Conservation (phyloP, 108 stramenopile species). For the Fragilaria radians region DNA sequence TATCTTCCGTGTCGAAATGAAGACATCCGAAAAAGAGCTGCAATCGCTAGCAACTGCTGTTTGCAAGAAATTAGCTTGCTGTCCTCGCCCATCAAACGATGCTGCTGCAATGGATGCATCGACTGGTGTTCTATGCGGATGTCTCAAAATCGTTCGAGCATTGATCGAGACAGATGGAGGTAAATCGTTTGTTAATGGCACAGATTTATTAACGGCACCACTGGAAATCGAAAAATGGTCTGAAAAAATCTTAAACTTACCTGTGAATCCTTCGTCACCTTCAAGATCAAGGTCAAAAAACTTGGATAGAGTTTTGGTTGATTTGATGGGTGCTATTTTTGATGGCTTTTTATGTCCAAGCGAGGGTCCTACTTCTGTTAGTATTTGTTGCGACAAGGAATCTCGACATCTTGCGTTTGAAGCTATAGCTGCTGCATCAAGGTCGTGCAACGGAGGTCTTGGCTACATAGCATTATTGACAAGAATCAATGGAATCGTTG, state of each 20-base stretch:
- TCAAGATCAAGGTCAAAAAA: conserved; percentile 3
- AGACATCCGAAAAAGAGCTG: conserved; percentile 31
- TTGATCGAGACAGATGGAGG: conserved; percentile 58
- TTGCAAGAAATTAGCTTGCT: conserved; percentile 72
- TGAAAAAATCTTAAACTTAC: background rate
- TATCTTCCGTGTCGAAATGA: conserved; percentile 2
- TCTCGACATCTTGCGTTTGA: conserved; percentile 78
- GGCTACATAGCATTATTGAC: conserved; percentile 61
- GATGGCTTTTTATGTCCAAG: conserved; percentile 77
- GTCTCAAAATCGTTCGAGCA: conserved; percentile 63
- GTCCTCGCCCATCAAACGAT: conserved; percentile 50
- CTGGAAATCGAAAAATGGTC: conserved; percentile 53
- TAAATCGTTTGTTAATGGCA: conserved; percentile 38
- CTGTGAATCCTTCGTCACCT: conserved; percentile 3
- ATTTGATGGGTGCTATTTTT: conserved; percentile 84
- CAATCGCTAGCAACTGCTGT: conserved; percentile 57
- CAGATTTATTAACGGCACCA: conserved; percentile 34
- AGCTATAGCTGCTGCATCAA: conserved; percentile 59
- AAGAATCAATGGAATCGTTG: conserved; percentile 50
- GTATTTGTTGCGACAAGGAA: conserved; percentile 77
- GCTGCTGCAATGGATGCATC: conserved; percentile 42
- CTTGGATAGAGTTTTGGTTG: conserved; percentile 44
- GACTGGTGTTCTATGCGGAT: conserved; percentile 80
- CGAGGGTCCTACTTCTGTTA: conserved; percentile 37
- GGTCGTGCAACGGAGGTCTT: conserved; percentile 41